Evolutionary conservation across 148 eudicot genomes (phyloP).

Genomic region (Nepenthes mirabilis): DNA sequence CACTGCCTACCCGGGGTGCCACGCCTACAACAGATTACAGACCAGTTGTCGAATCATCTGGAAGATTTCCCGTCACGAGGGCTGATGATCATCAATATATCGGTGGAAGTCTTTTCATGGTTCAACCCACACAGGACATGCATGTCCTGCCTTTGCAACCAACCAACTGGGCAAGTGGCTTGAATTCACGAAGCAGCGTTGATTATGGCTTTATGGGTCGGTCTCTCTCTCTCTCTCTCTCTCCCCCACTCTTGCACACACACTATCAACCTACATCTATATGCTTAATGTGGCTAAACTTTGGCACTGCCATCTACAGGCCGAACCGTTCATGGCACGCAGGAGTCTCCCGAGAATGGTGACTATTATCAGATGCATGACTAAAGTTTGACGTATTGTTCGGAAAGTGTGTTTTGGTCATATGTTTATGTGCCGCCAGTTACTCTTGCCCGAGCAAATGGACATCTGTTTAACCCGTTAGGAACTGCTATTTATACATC

Average conservation of each 20-base stretch:
- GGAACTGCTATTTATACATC: no score
- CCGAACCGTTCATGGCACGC: constrained; percentile 13
- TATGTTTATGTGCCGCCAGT: no score
- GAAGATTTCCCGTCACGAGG: constrained; percentile 15
- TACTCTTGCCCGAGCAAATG: no score
- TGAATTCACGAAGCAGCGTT: constrained; percentile 7
- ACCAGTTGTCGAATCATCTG: constrained; percentile 41
- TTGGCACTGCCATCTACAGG: constrained; percentile 12
- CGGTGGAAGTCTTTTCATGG: constrained; percentile 21
- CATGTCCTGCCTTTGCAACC: constrained; percentile 10
- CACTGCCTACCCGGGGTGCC: constrained; percentile 27
- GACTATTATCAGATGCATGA: constrained; percentile 17
- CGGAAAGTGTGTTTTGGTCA: no score
- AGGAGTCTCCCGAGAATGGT: constrained; percentile 28
- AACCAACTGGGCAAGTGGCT: constrained; percentile 20
- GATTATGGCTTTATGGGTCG: constrained; percentile 19
- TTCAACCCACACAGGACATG: constrained; percentile 18
- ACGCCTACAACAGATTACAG: constrained; percentile 31
- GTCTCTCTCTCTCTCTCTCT: not conserved
- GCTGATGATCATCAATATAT: constrained; percentile 15
- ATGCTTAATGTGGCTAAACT: not conserved
- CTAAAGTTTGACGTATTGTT: not conserved
- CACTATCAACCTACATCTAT: not conserved
- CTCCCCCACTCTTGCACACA: not conserved
- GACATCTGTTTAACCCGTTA: no score